These are phyloP conservation scores for Rhododendron simsii DNA, from an alignment of 148 eudicot genomes.

Conservation along the genomic window DNA sequence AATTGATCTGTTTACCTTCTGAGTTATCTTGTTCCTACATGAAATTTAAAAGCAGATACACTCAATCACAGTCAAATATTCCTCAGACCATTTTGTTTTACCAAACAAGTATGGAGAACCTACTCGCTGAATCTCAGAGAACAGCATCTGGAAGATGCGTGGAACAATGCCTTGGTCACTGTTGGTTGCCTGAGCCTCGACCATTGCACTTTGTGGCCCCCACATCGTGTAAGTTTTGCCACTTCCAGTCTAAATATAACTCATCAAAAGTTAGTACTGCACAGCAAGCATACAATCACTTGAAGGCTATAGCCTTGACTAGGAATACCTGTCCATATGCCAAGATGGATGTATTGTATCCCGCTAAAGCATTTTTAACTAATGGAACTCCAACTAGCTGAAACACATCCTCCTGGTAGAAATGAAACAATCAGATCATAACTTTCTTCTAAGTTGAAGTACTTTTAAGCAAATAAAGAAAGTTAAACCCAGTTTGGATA, in stretches of 20 bases:
- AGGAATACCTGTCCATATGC: conserved; percentile 85
- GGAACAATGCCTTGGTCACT: conserved; percentile 81
- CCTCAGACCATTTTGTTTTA: neutral
- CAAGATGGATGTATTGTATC: conserved; percentile 83
- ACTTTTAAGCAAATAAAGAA: neutral
- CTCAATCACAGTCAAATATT: neutral
- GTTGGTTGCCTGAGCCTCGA: conserved; percentile 53
- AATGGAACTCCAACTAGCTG: conserved; percentile 69
- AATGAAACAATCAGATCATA: neutral
- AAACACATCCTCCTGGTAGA: conserved; percentile 78
- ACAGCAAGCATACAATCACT: neutral
- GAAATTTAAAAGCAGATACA: conserved; percentile 7
- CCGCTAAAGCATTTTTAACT: conserved; percentile 82
- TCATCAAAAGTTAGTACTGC: neutral
- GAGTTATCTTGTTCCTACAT: conserved; percentile 55
- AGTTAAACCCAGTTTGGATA: neutral
- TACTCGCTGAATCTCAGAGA: conserved; percentile 81
- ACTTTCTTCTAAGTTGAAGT: neutral
- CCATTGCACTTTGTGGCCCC: conserved; percentile 96
- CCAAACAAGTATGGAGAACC: conserved; percentile 13
- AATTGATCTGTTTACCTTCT: conserved; percentile 63
- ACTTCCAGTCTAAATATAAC: conserved; percentile 68
- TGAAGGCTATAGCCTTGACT: neutral
- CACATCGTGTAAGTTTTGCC: conserved; percentile 97
- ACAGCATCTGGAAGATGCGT: conserved; percentile 73